These are phyloP conservation scores for Vitis rupestris DNA, from an alignment of 164 flowering plant genomes.

Conservation along the genomic window DNA sequence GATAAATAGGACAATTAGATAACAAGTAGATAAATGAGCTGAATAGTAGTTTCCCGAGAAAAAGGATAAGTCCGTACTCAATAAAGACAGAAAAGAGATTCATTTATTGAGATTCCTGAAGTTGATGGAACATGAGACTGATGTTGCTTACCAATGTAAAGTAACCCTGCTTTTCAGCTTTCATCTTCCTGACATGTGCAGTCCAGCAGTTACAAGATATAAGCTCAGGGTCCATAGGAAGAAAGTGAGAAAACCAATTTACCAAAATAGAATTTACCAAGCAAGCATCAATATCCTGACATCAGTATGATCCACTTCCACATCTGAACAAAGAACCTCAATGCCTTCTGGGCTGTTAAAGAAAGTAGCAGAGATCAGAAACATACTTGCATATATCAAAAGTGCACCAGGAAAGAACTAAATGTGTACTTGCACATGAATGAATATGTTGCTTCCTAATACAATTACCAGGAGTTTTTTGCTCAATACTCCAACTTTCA, in stretches of 20 bases:
- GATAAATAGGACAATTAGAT: no score
- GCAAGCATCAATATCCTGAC: conserved; percentile 94
- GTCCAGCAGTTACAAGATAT: conserved; percentile 15
- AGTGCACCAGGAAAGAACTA: no score
- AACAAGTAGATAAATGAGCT: no score
- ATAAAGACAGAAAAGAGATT: not conserved
- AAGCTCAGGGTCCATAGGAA: not conserved
- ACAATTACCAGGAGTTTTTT: no score
- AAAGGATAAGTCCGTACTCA: not conserved
- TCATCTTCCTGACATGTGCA: conserved; percentile 79
- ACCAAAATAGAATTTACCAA: conserved; percentile 44
- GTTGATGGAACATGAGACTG: no score
- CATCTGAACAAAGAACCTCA: conserved; percentile 75
- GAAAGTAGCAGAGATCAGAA: not conserved
- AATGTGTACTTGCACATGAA: no score
- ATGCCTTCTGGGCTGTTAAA: conserved; percentile 94
- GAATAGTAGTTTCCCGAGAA: no score
- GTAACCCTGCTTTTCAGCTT: conserved; percentile 89
- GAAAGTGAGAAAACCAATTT: not conserved
- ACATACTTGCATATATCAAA: not conserved
- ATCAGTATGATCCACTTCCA: conserved; percentile 85
- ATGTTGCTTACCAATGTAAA: conserved; percentile 69
- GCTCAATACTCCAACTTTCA: no score
- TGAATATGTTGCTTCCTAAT: no score
- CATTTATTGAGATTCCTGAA: no score